Evolutionary conservation across 2,329 filamentous ascomycete genomes (phyloP), one percentile per base, ranked within the genome.

Genomic region (Apiospora sp.): DNA sequence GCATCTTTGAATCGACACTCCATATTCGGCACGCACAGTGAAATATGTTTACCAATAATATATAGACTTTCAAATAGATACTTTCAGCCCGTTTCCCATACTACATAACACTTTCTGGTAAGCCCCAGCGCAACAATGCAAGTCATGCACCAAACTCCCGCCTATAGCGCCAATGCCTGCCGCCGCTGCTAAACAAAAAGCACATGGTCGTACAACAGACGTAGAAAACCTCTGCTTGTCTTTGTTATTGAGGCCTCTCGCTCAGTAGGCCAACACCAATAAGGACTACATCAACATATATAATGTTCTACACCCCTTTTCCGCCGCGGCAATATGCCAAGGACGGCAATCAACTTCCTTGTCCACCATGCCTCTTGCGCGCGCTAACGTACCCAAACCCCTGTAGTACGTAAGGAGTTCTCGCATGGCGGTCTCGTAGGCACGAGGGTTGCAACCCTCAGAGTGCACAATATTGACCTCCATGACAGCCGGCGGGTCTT

Each of bases 301-400:
- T 24, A 70, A 43, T 1, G 68, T 51, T 49, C 48, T 37, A 19
- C 46, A 70, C 2, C 89, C 92, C 82, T 92, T 92, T 81, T 92
- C 88, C 2, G 91, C 93, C 24, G 89, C 92, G 16, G 90, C 92
- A 73, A 96, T 84, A 85, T 96, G 94, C 92, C 93, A 94, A 24
- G 94, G 94, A 77, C 93, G 84, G n/a, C 91, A 86, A 78, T 91
- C 90, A 68, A 83, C 86, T 71, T 90, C 85, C 73, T 86, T 82
- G 77, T 90, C 87, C 78, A 91, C 84, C 77, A 92, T 84, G 0
- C 90, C 92, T 73, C 92, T 89, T 30, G 91, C 88, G 75, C 90
- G 87, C 1, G 92, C 93, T 76, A 96, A 79, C 24, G 93, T 89
- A 0, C 91, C 91, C 74, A 96, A 80, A 0, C 89, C 90, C 61